Evolutionary conservation across 2,329 filamentous ascomycete species (phyloP), one percentile per base, ranked within the genome.

Genomic region (Beauveria medogensis): DNA sequence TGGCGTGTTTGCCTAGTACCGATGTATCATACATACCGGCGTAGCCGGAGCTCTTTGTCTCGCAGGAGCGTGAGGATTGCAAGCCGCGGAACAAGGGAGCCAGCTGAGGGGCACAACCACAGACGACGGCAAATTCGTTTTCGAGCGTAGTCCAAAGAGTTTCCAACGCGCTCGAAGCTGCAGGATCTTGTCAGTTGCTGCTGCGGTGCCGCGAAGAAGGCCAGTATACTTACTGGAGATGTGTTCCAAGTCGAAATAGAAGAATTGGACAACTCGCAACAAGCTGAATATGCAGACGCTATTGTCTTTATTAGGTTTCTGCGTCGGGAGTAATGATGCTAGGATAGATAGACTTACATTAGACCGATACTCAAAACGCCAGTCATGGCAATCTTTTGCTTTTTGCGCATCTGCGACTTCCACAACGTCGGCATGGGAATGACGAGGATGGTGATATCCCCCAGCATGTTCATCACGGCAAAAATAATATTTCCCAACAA

Each of bases 91-190:
- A 62, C 18, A 62, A 30, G 22, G 60, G 55, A n/a, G 60, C 60
- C 6, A 62, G 26, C 43, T 62, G 60, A 1, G 60, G 60, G 5
- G 60, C 55, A n/a, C 60, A 62, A 18, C 60, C 60, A n/a, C 60
- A 62, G 47, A 62, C 59, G 20, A 62, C 54, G 54, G 60, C 44
- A 30, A 62, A 55, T 30, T 62, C 60, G 48, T 62, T 62, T 34
- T 62, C 60, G n/a, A 62, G 55, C 10, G 57, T 47, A 22, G 55
- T 54, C 54, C 54, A 62, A 10, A 62, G 40, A 28, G 40, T 59
- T 24, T 62, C 60, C 14, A 62, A 43, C 1, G 34, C 50, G 22
- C 40, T 62, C 12, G 60, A 62, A 14, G 48, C 60, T 62, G 37
- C 24, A 37, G 22, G 9, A 28, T 10, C 5, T 30, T 54, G 50